Conservation (phyloP, 768 basidiomycete genomes). For the Paxillus ammoniavirescens region DNA sequence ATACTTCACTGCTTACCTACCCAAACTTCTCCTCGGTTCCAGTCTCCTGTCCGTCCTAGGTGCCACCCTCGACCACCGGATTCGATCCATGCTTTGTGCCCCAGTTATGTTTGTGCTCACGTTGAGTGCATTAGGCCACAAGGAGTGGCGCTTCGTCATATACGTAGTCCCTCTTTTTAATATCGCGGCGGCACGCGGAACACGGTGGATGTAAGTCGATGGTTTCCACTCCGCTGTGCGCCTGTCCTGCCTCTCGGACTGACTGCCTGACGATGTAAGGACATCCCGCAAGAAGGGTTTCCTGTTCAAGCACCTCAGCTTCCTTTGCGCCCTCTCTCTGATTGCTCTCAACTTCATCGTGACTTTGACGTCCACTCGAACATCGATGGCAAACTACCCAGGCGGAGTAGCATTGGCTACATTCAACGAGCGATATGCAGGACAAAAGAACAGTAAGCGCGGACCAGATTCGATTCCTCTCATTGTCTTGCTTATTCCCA, state of each 20-base stretch:
- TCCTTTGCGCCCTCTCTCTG: slow-evolving; percentile 45
- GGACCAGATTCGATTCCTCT: no score
- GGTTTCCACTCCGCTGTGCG: not conserved
- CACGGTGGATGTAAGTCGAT: slow-evolving; percentile 57
- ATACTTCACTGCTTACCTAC: slow-evolving; percentile 69
- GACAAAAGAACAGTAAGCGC: slow-evolving; percentile 30
- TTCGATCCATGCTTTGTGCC: slow-evolving; percentile 51
- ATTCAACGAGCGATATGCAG: slow-evolving; percentile 55
- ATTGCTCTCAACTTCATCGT: slow-evolving; percentile 51
- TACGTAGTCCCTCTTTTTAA: slow-evolving; percentile 85
- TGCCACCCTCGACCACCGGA: slow-evolving; percentile 42
- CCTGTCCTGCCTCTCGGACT: not conserved
- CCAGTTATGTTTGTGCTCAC: slow-evolving; percentile 52
- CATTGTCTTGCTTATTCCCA: not conserved
- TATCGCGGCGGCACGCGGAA: slow-evolving; percentile 68
- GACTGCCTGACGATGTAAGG: slow-evolving; percentile 30
- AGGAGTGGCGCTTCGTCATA: slow-evolving; percentile 96
- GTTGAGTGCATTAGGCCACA: slow-evolving; percentile 83
- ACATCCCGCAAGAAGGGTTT: slow-evolving; percentile 47
- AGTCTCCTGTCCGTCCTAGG: slow-evolving; percentile 62
- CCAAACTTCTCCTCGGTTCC: slow-evolving; percentile 71
- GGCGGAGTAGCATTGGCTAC: slow-evolving; percentile 71
- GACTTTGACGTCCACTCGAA: slow-evolving; percentile 51
- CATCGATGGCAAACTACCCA: slow-evolving; percentile 83
- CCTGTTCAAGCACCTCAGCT: slow-evolving; percentile 43